Evolutionary conservation across 495 filamentous ascomycete genomes (phyloP), one percentile per base, ranked within the genome.

Genomic region (Apiosordaria backusii): DNA sequence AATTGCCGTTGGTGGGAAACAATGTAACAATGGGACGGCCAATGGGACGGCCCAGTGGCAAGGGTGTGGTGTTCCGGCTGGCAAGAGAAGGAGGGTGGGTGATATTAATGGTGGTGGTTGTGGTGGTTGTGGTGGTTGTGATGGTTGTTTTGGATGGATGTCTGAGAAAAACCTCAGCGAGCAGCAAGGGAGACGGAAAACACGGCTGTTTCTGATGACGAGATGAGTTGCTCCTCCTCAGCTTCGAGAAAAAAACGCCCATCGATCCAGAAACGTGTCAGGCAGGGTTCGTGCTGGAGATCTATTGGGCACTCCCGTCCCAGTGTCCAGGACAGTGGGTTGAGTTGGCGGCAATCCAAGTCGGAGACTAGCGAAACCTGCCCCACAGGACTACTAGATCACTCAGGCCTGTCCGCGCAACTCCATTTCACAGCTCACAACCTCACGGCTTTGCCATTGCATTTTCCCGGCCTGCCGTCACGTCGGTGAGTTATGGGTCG

Each of bases 391-490:
- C 9, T 45, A 15, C 35, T 45, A 15, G 13, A 45, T 61, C 26
- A 27, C 19, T 61, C 59, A 27, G 59, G 59, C 27, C 29, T 61
- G 59, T 45, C 59, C 59, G 59, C 29, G 21, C 15, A 27, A 22
- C n/a, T 45, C 59, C 59, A 61, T 19, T 45, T 35, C 16, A 18
- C 57, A 59, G 57, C 57, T 59, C 19, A 27, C 52, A 21, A 23
- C 52, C n/a, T 23, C n/a, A 55, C 52, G 22, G 52, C 52, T 19
- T 21, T 23, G 22, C 52, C 52, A 23, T 55, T 61, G 26, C 59
- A 40, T 61, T 61, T 61, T 61, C 59, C 59, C 59, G 59, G 59
- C 21, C 24, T 61, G 13, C 59, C 59, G 59, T 61, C 27, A 45
- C 22, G 24, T 19, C 5, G 59, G 57, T 24, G 59, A 45, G 27